Base-by-base conservation (phyloP, 768 basidiomycete genomes). In the Filobasidium wieringae region DNA sequence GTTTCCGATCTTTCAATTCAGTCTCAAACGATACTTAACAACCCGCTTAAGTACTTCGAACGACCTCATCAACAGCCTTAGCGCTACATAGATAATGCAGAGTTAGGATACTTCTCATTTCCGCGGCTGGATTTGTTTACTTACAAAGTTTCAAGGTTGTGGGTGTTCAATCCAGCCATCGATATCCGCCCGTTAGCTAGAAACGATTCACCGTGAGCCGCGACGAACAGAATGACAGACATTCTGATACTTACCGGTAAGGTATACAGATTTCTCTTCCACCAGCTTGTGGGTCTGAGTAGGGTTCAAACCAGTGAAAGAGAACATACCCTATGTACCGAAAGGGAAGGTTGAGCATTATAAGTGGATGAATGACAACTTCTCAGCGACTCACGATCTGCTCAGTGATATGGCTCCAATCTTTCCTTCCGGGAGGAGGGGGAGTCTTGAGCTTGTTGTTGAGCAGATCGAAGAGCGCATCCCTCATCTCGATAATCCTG, bases 401-500 rank as follows among this genome's bases (percentile, higher is more conserved):
- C 51, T 81, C 80, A 63, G 83, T 76, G 65, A 97, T 91, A 74
- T 95, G 92, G 19, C 84, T 80, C 92, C 92, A 97, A 67, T 61
- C 55, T 39, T 56, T 57, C 30, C 60, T 36, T 5, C 53, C 60
- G 15, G 55, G 40, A 14, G 60, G 60, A n/a, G 88, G 87, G 1
- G 89, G 90, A 51, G 87, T 90, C 71, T 85, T 80, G 63, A 87
- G 73, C 71, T 85, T 83, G 59, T 87, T 79, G 19, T 81, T 85
- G 70, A 95, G 73, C 66, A 87, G 70, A 55, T 80, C 76, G 77
- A 81, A 78, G 63, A 97, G 78, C 75, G 85, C 80, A 61, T 81
- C 75, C 30, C 92, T 82, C 91, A 93, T 95, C 53, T 79, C 78
- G 64, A 88, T 89, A 70, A 97, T 95, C 43, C 89, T 81, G 27